These are phyloP conservation scores for Penicillium sp. DNA, from an alignment of 2,329 filamentous ascomycete genomes.

Conservation along the genomic window DNA sequence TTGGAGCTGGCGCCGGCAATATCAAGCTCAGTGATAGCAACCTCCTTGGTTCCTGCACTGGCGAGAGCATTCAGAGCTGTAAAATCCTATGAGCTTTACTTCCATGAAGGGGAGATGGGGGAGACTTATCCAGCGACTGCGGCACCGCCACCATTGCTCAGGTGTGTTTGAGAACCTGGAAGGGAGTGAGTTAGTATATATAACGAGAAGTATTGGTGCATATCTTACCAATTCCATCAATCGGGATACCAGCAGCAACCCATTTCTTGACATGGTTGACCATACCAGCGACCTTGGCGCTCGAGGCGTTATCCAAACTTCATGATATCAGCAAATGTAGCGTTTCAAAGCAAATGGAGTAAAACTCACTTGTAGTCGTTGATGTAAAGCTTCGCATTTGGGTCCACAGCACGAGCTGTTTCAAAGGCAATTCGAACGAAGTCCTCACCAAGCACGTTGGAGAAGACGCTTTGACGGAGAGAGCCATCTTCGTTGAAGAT, in stretches of 20 bases:
- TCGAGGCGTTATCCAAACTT: conserved; percentile 64
- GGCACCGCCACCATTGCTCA: conserved; percentile 15
- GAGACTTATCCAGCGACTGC: conserved; percentile 1
- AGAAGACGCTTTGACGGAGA: conserved; percentile 65
- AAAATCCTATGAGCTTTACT: conserved; percentile 23
- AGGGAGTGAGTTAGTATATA: no score
- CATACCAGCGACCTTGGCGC: conserved; percentile 61
- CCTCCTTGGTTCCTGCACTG: conserved; percentile 53
- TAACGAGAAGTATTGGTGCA: conserved; percentile 6
- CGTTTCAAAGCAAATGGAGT: no score
- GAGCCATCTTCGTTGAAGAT: conserved; percentile 56
- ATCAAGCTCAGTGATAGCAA: conserved; percentile 69
- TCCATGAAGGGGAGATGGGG: background rate
- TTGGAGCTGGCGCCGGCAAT: conserved; percentile 58
- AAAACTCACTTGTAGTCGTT: conserved; percentile 61
- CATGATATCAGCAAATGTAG: conserved; percentile 32
- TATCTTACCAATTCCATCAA: conserved; percentile 60
- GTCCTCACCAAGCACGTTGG: conserved; percentile 67
- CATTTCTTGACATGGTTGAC: conserved; percentile 64
- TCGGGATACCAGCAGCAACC: conserved; percentile 62
- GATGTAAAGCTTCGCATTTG: conserved; percentile 70
- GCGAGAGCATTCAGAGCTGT: conserved; percentile 58
- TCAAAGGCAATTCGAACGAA: conserved; percentile 71
- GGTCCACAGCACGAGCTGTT: conserved; percentile 67
- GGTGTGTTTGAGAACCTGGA: conserved; percentile 57